Evolutionary conservation across 495 filamentous ascomycete species (phyloP).

Genomic region (Chaetomium fimeti): DNA sequence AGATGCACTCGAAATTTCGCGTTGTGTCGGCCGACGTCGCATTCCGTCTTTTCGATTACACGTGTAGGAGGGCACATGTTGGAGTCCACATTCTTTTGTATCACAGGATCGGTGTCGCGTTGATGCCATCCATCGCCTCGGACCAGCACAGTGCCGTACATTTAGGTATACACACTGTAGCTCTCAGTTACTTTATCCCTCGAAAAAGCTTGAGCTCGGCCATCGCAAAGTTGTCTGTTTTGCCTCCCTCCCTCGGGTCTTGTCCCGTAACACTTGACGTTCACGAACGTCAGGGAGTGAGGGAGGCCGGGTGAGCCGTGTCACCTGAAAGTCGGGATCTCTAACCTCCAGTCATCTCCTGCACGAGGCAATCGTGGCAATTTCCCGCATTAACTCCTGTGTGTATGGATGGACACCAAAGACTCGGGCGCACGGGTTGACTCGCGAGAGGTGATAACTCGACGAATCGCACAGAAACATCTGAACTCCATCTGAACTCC

Average conservation of each 20-base stretch:
- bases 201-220: background rate
- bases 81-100: background rate
- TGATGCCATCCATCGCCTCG: background rate
- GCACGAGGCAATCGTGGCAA: background rate
- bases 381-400: background rate
- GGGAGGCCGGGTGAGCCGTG: conserved; percentile 1
- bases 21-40: background rate
- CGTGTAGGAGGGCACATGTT: background rate
- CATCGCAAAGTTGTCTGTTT: background rate
- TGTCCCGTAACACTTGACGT: background rate
- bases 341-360: background rate
- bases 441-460: too few relatives aligned
- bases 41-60: background rate
- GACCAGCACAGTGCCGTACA: background rate
- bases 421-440: background rate
- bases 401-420: background rate
- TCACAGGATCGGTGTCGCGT: conserved; percentile 5
- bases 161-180: background rate
- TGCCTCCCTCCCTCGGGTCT: background rate
- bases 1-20: background rate
- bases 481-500: background rate
- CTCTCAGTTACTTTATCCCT: background rate
- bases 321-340: conserved; percentile 7
- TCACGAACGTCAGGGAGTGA: background rate
- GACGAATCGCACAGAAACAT: too few relatives aligned